These are phyloP conservation scores for Nannizziopsis arthrosporioides DNA, from an alignment of 2,329 filamentous ascomycete species.

Conservation along the genomic window DNA sequence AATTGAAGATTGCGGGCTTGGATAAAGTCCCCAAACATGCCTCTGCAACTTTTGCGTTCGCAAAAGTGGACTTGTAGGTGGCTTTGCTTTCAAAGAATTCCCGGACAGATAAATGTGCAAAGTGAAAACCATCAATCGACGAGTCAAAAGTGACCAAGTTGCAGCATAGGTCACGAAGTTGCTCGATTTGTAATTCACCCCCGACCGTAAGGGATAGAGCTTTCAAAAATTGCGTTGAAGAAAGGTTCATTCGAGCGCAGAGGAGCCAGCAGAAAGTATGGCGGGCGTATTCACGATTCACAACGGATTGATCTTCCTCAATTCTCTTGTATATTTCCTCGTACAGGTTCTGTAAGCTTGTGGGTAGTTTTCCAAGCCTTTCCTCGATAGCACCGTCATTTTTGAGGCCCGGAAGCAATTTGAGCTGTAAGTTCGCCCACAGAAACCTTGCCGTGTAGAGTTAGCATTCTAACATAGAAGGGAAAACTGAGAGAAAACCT, in stretches of 20 bases:
- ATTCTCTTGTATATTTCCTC: slow-evolving; percentile 6
- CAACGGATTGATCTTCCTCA: neutral
- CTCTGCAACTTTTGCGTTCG: too few species aligned
- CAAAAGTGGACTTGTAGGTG: slow-evolving; percentile 4
- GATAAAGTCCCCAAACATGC: too few species aligned
- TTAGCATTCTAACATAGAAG: too few species aligned
- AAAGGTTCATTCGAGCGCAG: slow-evolving; percentile 15
- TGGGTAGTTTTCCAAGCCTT: too few species aligned
- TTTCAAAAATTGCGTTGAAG: slow-evolving; percentile 15
- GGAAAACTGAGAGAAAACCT: too few species aligned
- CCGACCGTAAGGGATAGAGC: slow-evolving; percentile 11
- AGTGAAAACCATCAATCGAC: slow-evolving; percentile 20
- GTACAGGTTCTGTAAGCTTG: slow-evolving; percentile 13
- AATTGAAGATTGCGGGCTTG: too few species aligned
- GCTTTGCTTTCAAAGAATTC: slow-evolving; percentile 20
- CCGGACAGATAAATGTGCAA: slow-evolving; percentile 24
- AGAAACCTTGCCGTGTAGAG: too few species aligned
- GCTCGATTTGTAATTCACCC: slow-evolving; percentile 10
- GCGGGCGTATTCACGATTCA: slow-evolving; percentile 6
- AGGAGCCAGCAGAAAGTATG: slow-evolving; percentile 18
- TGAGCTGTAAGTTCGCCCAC: too few species aligned
- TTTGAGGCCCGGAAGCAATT: too few species aligned
- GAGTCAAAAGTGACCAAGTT: slow-evolving; percentile 23
- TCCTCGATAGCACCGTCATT: too few species aligned
- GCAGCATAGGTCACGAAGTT: slow-evolving; percentile 19